A percentile compares a stretch with the other conserved stretches of the same genome.
phyloP scores from a whole-genome alignment of 2,329 filamentous ascomycete genomes.

The Colletotrichum viniferum region DNA sequence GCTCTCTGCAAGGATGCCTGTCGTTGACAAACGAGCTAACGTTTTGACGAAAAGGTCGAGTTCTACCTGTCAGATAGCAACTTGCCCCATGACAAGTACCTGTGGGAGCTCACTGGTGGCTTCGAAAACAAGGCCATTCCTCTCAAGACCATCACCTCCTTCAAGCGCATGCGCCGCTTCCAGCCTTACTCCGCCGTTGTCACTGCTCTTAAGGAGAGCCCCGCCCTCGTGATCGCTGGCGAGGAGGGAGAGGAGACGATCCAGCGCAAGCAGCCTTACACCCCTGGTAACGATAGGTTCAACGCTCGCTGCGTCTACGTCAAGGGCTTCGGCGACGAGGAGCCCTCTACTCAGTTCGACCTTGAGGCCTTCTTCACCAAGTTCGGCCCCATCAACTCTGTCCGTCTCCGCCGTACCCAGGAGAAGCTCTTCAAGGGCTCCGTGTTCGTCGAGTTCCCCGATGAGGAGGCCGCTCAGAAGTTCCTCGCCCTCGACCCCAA shows the following conservation, averaged over 20 bases:
- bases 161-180: slow-evolving; percentile 97
- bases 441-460: slow-evolving; percentile 91
- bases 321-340: slow-evolving; percentile 91
- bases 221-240: slow-evolving; percentile 74
- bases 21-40: background rate
- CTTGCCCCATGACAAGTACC: slow-evolving; percentile 85
- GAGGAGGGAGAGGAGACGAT: slow-evolving; percentile 73
- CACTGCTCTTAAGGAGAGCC: slow-evolving; percentile 79
- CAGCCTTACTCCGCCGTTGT: slow-evolving; percentile 85
- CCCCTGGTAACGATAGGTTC: slow-evolving; percentile 65
- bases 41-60: slow-evolving; percentile 67
- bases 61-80: slow-evolving; percentile 97
- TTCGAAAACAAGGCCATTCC: slow-evolving; percentile 81
- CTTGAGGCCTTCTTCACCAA: slow-evolving; percentile 90
- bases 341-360: slow-evolving; percentile 86
- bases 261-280: slow-evolving; percentile 76
- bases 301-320: slow-evolving; percentile 83
- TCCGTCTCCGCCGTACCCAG: slow-evolving; percentile 82
- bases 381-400: slow-evolving; percentile 78
- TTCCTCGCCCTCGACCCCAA: slow-evolving; percentile 82
- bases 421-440: slow-evolving; percentile 90
- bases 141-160: slow-evolving; percentile 78
- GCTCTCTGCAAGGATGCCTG: background rate
- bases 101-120: slow-evolving; percentile 80
- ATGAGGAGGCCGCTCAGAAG: slow-evolving; percentile 76